Evolutionary conservation across 352 stramenopile genomes (phyloP).

Genomic region (Pythium scleroteichum): DNA sequence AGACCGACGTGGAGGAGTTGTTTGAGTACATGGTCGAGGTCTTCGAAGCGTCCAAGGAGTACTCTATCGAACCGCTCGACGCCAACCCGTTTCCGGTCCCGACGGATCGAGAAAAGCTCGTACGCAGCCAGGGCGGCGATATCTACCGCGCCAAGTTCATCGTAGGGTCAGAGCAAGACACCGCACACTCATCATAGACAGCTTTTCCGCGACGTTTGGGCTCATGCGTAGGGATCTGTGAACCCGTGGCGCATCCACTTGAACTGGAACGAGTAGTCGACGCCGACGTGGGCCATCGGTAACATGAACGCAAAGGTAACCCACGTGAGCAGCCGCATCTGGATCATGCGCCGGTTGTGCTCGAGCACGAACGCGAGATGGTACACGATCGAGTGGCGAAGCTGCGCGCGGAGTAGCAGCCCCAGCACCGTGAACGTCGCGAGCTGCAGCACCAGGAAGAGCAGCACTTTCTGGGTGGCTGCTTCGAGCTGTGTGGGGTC

Average conservation of each 20-base stretch:
- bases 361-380: conserved; percentile 41
- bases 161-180: background rate
- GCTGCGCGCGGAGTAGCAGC: conserved; percentile 15
- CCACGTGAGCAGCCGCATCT: conserved; percentile 33
- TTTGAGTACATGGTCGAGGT: conserved; percentile 85
- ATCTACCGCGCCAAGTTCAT: conserved; percentile 54
- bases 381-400: conserved; percentile 30
- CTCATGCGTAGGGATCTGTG: background rate
- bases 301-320: conserved; percentile 34
- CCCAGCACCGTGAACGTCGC: conserved; percentile 28
- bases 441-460: conserved; percentile 32
- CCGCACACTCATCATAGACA: background rate
- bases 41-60: conserved; percentile 56
- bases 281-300: conserved; percentile 29
- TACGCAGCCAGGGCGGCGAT: conserved; percentile 59
- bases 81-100: conserved; percentile 65
- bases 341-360: conserved; percentile 33
- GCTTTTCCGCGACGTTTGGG: background rate
- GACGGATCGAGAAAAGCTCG: conserved; percentile 76
- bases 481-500: background rate
- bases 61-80: conserved; percentile 38
- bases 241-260: conserved; percentile 24
- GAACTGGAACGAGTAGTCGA: conserved; percentile 37
- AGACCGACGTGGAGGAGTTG: conserved; percentile 82
- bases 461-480: conserved; percentile 16